These are phyloP conservation scores for Boletus rex-veris DNA, from an alignment of 768 basidiomycete species.

Conservation along the genomic window DNA sequence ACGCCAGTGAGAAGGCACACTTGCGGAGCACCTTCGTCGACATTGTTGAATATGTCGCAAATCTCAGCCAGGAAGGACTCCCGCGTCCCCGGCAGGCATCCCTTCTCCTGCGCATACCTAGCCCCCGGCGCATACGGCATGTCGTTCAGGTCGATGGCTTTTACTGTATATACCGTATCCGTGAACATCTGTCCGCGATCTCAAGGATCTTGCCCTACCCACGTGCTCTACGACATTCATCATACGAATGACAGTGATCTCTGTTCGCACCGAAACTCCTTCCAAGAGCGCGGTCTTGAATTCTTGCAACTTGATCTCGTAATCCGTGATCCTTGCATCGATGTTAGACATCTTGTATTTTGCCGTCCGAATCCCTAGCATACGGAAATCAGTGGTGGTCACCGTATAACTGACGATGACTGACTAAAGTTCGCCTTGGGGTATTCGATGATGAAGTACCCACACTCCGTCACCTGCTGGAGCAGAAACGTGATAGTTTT, in stretches of 20 bases:
- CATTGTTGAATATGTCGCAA: neutral
- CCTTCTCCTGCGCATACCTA: neutral
- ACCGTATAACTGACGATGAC: neutral
- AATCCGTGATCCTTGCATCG: neutral
- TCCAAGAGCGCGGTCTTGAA: neutral
- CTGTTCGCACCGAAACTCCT: neutral
- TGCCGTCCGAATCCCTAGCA: neutral
- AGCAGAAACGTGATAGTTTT: neutral
- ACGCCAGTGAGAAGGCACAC: conserved; percentile 17
- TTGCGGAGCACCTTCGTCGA: neutral
- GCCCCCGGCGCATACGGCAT: neutral
- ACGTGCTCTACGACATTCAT: neutral
- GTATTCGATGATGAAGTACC: neutral
- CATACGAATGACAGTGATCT: neutral
- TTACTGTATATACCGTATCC: neutral
- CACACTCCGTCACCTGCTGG: neutral
- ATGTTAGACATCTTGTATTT: neutral
- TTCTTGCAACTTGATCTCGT: neutral
- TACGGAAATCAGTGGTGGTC: neutral
- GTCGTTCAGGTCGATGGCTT: neutral
- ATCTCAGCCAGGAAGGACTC: neutral
- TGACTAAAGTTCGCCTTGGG: neutral
- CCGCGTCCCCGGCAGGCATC: neutral
- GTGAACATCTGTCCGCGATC: neutral
- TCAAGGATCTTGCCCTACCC: neutral